Percentiles rank a stretch among this genome's conserved stretches.
phyloP scores from a whole-genome alignment of 441 rosid species.

The Omphalea diandra region DNA sequence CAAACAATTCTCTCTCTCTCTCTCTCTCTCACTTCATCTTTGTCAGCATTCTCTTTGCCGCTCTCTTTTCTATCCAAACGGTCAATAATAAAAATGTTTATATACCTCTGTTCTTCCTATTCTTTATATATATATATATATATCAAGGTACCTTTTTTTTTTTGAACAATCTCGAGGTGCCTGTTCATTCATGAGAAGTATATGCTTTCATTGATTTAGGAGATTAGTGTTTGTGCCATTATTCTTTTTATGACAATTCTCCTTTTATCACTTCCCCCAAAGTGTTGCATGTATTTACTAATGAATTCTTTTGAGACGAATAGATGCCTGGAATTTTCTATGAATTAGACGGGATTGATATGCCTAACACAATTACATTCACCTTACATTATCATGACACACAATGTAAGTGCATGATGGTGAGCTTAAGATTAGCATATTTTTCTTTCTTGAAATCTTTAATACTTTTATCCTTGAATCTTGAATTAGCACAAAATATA shows the following conservation, averaged over 20 bases:
- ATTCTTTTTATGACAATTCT: neutral
- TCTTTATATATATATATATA: neutral
- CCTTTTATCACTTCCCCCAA: too few species aligned
- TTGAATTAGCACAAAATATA: neutral
- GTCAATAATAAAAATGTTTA: neutral
- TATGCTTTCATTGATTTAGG: constrained; percentile 20
- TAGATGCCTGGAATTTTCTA: constrained; percentile 25
- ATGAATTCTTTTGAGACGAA: constrained; percentile 14
- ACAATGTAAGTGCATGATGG: neutral
- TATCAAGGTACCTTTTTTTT: too few species aligned
- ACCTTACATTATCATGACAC: neutral
- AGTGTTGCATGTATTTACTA: neutral
- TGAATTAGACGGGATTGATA: constrained; percentile 11
- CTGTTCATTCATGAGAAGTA: neutral
- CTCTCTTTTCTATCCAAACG: neutral
- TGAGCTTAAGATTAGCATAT: neutral
- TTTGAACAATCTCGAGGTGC: constrained; percentile 7
- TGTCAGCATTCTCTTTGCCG: neutral
- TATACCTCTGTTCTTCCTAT: too few species aligned
- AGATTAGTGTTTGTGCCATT: constrained; percentile 4
- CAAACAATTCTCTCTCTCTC: too few species aligned
- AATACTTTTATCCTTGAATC: too few species aligned
- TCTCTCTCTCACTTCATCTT: too few species aligned
- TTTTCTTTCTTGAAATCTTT: neutral
- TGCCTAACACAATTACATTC: constrained; percentile 8